Base-by-base conservation (phyloP, 73 alveolate species). In the Tetrahymena thermophila region DNA sequence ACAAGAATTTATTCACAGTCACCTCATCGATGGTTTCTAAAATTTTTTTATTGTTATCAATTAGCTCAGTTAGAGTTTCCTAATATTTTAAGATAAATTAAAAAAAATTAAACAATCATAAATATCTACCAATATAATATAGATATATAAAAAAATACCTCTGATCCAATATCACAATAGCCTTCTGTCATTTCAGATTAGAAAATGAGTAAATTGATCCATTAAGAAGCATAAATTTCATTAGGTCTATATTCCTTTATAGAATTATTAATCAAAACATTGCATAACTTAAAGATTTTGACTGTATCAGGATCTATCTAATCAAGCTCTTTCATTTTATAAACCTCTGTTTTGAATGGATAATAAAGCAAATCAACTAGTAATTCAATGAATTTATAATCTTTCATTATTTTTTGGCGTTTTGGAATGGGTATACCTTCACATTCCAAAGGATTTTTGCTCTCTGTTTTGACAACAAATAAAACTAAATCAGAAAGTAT, bases 171-270 rank as follows among this genome's bases (percentile, higher is more conserved):
- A 56, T 56, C 85, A 13, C 85, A 56, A 25, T 56, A 21, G 8
- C 85, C 85, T 56, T 56, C 85, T 23, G 85, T 56, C 85, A 56
- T 56, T 23, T 23, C 85, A 4, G 85, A 56, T 56, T 56, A 56
- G 85, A 56, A 56, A 56, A 56, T 56, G 35, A 56, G 85, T 56
- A 56, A 56, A 56, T 56, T 25, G 14, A 56, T 56, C 98, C 98
- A 97, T 35, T 97, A 89, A 35, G 97, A 94, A n/a, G 98, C 97
- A 42, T 97, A 97, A 83, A 97, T 93, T 85, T 97, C 98, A 71
- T 97, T 97, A 35, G 95, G 85, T 55, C 96, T 95, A 58, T 97
- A 97, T 93, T 96, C 97, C 35, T 95, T 94, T 1, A 97, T 97
- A 37, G 96, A 85, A 85, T 96, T 95, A 44, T 96, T 96, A 0